Percentiles rank a stretch among this genome's conserved stretches.
Evolutionary conservation across 257 asterid species (phyloP).

Genomic region (Eustoma russellianum): DNA sequence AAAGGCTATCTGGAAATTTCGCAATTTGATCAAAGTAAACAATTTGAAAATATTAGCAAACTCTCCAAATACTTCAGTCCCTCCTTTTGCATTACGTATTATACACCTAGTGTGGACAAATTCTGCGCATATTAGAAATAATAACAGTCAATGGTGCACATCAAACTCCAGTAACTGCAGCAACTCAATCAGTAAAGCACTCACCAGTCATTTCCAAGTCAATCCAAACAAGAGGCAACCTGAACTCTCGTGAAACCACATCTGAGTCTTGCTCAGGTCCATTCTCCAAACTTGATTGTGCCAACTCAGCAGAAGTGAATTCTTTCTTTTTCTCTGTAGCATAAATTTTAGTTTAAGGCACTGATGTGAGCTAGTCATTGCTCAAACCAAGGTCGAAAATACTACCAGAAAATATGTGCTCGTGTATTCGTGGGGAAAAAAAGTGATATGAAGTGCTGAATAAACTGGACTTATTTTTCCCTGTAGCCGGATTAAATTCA

Average conservation of each 20-base stretch:
- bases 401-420: no score
- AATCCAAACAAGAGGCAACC: slow-evolving; percentile 91
- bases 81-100: background rate
- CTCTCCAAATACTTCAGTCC: background rate
- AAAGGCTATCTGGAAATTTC: background rate
- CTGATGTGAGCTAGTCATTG: no score
- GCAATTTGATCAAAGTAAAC: no score
- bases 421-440: no score
- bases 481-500: slow-evolving; percentile 22
- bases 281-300: slow-evolving; percentile 19
- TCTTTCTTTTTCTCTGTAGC: slow-evolving; percentile 29
- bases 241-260: slow-evolving; percentile 28
- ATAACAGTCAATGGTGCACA: background rate
- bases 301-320: slow-evolving; percentile 20
- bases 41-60: background rate
- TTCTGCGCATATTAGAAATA: background rate
- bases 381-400: no score
- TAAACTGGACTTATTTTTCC: slow-evolving; percentile 4
- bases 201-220: slow-evolving; percentile 98
- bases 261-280: slow-evolving; percentile 19
- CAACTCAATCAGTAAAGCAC: slow-evolving; percentile 5
- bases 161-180: background rate
- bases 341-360: background rate
- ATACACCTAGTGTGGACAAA: no score
- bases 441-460: no score